Conservation (phyloP, 345 rosid species). For the Gossypium rotundifolium region DNA sequence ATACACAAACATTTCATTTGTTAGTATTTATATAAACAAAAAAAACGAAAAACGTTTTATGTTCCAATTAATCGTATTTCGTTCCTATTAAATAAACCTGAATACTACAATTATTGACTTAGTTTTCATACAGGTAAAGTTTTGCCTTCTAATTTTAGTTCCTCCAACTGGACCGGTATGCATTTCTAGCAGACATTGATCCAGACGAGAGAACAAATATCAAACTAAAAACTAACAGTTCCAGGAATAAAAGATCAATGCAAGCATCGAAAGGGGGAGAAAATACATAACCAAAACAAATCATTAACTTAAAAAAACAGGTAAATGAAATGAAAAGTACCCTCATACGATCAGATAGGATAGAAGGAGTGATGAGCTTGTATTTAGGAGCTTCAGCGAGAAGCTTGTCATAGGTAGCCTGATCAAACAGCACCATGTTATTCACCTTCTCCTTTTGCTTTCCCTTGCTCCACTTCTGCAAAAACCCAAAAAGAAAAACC, state of each 20-base stretch:
- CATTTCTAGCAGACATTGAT: too few species aligned
- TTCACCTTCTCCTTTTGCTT: constrained; percentile 93
- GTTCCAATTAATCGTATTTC: too few species aligned
- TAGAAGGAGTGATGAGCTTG: constrained; percentile 77
- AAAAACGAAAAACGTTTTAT: too few species aligned
- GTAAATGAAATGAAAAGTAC: constrained; percentile 21
- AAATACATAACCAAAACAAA: not conserved
- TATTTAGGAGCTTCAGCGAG: constrained; percentile 69
- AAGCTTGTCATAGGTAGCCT: constrained; percentile 79
- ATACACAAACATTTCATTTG: too few species aligned
- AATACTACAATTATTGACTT: too few species aligned
- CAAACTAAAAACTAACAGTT: not conserved
- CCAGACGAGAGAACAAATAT: not conserved
- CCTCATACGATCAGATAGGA: constrained; percentile 78
- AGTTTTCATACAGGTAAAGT: too few species aligned
- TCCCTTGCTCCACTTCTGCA: constrained; percentile 87
- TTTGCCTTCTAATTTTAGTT: too few species aligned
- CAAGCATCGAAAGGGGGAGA: not conserved
- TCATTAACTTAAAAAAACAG: not conserved
- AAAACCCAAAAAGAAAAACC: not conserved
- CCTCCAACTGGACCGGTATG: too few species aligned
- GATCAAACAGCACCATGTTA: constrained; percentile 87
- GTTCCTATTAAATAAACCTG: too few species aligned
- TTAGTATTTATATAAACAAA: too few species aligned
- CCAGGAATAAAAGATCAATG: not conserved